These are phyloP conservation scores for Gynochthodes officinalis DNA, from an alignment of 257 asterid genomes.

Conservation along the genomic window DNA sequence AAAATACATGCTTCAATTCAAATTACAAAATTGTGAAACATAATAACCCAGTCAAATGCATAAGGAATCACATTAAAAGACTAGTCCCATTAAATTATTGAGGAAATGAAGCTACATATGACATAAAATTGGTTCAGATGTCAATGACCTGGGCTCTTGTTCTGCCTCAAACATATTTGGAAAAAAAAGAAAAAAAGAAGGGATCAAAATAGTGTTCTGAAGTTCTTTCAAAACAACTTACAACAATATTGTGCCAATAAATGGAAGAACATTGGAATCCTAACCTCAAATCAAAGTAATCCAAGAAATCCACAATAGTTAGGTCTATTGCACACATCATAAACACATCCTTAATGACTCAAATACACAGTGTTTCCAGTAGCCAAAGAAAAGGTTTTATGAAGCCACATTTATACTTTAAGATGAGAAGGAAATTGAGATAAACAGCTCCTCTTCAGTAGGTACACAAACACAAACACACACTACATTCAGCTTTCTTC, in stretches of 20 bases:
- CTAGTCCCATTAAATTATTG: neutral
- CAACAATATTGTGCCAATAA: neutral
- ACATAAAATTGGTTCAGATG: neutral
- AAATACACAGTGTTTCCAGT: neutral
- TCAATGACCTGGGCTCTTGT: neutral
- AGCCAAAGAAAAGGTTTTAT: neutral
- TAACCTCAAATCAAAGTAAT: neutral
- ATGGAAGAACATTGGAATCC: neutral
- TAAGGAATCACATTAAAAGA: neutral
- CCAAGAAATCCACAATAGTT: neutral
- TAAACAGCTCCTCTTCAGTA: neutral
- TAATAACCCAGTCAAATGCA: neutral
- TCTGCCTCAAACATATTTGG: neutral
- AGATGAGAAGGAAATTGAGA: neutral
- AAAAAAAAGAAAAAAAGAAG: neutral
- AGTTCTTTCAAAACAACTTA: neutral
- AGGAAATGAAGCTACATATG: neutral
- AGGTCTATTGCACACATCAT: neutral
- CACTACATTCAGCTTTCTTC: neutral
- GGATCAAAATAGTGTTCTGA: no score
- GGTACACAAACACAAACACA: neutral
- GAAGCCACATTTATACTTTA: neutral
- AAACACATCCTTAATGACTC: neutral
- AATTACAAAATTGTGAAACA: neutral
- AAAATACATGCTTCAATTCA: neutral